Conservation (phyloP, 192 early-diverging fungal genomes). For the Powellomyces hirtus region DNA sequence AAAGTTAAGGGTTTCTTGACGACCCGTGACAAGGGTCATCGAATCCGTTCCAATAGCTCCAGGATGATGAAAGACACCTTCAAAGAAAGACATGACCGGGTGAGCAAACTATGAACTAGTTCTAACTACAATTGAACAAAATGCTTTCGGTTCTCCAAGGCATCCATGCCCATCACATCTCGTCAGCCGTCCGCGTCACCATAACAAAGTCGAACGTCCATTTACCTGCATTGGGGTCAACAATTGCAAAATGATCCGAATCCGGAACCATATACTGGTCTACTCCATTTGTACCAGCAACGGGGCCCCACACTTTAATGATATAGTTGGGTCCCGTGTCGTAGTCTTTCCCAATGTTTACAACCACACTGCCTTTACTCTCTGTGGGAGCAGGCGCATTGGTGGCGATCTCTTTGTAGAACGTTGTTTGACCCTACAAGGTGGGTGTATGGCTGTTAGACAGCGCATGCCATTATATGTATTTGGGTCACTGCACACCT, state of each 20-base stretch:
- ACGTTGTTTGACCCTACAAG: background rate
- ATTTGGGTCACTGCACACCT: background rate
- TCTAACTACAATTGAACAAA: no score
- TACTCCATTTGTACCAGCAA: background rate
- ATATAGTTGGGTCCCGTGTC: conserved; percentile 6
- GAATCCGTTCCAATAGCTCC: no score
- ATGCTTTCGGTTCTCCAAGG: no score
- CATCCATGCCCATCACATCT: no score
- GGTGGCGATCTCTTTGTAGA: background rate
- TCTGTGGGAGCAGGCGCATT: background rate
- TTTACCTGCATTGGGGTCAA: conserved; percentile 14
- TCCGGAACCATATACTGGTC: conserved; percentile 2
- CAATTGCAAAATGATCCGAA: conserved; percentile 6
- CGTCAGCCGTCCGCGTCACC: no score
- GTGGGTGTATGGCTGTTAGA: background rate
- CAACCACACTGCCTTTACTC: background rate
- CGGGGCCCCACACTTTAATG: conserved; percentile 16
- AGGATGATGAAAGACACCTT: no score
- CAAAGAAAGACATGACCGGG: no score
- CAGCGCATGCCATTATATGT: no score
- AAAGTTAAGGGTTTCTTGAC: conserved; percentile 4
- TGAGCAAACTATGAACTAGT: no score
- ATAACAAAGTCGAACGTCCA: no score
- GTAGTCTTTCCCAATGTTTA: background rate
- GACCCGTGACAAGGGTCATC: conserved; percentile 5